A percentile compares a stretch with the other conserved stretches of the same genome.
Conservation (phyloP, 176 grass and related monocot species). For the Eleusine coracana region DNA sequence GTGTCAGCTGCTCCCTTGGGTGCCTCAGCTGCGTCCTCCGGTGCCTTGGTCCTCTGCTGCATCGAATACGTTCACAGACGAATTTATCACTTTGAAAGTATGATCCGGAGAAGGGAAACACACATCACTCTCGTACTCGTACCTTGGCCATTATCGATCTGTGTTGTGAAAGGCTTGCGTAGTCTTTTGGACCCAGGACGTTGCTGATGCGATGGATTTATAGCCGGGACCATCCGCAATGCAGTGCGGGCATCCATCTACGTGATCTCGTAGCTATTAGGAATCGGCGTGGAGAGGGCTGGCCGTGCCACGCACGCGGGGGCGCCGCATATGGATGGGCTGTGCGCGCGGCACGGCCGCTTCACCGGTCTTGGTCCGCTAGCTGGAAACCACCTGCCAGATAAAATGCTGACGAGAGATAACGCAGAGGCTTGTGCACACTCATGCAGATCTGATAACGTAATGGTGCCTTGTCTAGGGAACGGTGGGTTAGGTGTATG, state of each 20-base stretch:
- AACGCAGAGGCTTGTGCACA: not conserved
- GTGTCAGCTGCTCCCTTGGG: not conserved
- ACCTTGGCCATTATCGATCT: not conserved
- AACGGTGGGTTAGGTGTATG: not conserved
- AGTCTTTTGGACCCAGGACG: not conserved
- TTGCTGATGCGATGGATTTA: not conserved
- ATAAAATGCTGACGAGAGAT: not conserved
- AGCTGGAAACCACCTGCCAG: not conserved
- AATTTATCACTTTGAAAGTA: not conserved
- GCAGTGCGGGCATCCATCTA: not conserved
- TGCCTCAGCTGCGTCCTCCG: not conserved
- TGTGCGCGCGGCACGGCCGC: too few relatives aligned
- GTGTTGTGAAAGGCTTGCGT: not conserved
- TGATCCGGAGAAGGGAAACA: not conserved
- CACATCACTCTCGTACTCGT: not conserved
- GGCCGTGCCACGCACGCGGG: conserved; percentile 1
- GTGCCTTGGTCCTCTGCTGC: not conserved
- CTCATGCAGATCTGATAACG: not conserved
- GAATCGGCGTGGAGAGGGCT: not conserved
- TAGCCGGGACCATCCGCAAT: not conserved
- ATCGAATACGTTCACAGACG: not conserved
- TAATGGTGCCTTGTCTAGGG: not conserved
- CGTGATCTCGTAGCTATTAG: too few relatives aligned
- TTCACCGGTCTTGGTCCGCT: not conserved
- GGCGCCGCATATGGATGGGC: conserved; percentile 6